A percentile compares a stretch with the other conserved stretches of the same genome.
Conservation (phyloP, 495 filamentous ascomycete genomes). For the Aspergillus saccharolyticus region DNA sequence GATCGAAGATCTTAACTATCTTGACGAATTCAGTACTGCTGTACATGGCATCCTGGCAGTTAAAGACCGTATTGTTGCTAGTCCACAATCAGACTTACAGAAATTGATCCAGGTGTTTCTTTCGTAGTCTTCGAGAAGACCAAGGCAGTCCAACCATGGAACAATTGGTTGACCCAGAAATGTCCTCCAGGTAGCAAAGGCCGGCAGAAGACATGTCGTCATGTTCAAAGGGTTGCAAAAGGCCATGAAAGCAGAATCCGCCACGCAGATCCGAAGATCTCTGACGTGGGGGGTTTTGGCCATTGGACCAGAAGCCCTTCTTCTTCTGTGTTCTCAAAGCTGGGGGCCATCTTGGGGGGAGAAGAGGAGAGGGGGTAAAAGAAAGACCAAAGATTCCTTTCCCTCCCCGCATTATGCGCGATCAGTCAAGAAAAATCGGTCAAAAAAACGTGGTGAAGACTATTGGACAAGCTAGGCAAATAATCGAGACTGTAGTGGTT, state of each 20-base stretch:
- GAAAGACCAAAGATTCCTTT: background rate
- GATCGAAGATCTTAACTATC: background rate
- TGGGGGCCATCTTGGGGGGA: background rate
- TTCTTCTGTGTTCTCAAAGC: background rate
- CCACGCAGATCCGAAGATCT: conserved; percentile 28
- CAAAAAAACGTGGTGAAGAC: background rate
- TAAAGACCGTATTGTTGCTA: background rate
- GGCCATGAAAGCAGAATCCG: conserved; percentile 4
- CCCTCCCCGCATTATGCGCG: conserved; percentile 5
- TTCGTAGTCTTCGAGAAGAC: background rate
- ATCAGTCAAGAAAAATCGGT: background rate
- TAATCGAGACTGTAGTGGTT: background rate
- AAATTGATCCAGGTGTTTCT: background rate
- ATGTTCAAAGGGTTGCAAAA: conserved; percentile 16
- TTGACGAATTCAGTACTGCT: background rate
- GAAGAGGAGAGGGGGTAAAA: background rate
- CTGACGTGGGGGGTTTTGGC: conserved; percentile 24
- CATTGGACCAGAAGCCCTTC: background rate
- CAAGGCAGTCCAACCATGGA: conserved; percentile 6
- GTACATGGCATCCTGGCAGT: background rate
- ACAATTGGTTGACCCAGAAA: background rate
- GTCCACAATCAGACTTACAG: background rate
- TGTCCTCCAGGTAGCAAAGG: background rate
- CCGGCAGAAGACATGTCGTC: conserved; percentile 20
- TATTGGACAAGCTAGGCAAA: background rate